These are phyloP conservation scores for Apiospora malaysiana DNA, from an alignment of 2,329 filamentous ascomycete species.

Conservation along the genomic window DNA sequence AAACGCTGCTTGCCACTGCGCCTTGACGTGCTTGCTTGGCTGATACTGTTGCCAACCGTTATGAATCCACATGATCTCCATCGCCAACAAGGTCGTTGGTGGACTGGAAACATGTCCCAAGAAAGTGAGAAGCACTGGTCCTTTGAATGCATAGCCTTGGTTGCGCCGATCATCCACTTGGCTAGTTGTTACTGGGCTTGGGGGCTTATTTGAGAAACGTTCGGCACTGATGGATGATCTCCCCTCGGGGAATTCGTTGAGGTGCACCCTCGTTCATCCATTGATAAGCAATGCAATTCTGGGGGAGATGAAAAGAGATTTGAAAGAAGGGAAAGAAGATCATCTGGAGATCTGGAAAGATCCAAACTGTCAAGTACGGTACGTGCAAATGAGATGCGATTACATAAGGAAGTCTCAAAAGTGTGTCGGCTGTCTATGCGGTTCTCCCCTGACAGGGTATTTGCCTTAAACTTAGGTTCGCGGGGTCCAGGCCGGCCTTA, in stretches of 20 bases:
- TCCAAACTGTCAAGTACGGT: not conserved
- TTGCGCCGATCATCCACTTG: not conserved
- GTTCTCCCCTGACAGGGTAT: not conserved
- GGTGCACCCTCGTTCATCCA: not conserved
- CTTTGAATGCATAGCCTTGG: not conserved
- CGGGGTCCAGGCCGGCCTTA: not conserved
- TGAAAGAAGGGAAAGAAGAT: not conserved
- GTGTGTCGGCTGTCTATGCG: not conserved
- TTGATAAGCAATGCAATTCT: not conserved
- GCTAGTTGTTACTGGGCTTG: not conserved
- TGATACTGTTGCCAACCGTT: not conserved
- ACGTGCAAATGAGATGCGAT: not conserved
- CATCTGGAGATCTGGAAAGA: not conserved
- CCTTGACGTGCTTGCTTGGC: not conserved
- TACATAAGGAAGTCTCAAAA: conserved; percentile 2
- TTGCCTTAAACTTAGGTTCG: not conserved
- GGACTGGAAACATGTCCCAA: not conserved
- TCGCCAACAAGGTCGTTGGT: not conserved
- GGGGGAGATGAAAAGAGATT: not conserved
- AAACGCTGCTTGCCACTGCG: not conserved
- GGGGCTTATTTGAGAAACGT: not conserved
- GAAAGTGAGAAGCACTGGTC: not conserved
- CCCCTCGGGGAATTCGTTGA: not conserved
- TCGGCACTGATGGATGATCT: not conserved
- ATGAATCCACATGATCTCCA: not conserved